These are phyloP conservation scores for Globisporangium lucens DNA, from an alignment of 352 stramenopile genomes.

Conservation along the genomic window DNA sequence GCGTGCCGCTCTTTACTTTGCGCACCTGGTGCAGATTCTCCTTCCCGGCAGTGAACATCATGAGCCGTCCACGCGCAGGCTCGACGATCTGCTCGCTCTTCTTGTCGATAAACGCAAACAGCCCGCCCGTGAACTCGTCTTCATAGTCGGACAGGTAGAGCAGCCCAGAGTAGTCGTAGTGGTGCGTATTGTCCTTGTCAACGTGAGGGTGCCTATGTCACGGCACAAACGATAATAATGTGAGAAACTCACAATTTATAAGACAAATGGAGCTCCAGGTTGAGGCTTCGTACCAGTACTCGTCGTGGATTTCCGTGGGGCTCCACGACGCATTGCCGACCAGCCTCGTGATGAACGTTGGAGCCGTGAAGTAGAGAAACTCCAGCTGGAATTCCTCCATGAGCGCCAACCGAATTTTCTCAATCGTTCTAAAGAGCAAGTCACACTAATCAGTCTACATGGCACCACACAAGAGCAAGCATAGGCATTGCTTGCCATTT, in stretches of 20 bases:
- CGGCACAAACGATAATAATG: no score
- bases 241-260: neutral
- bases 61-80: conserved; percentile 68
- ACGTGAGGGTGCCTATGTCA: conserved; percentile 77
- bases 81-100: conserved; percentile 67
- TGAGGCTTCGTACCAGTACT: conserved; percentile 74
- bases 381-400: conserved; percentile 80
- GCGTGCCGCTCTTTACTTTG: conserved; percentile 66
- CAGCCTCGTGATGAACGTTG: conserved; percentile 91
- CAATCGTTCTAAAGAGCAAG: conserved; percentile 38
- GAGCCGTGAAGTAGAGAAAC: conserved; percentile 89
- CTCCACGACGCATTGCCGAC: conserved; percentile 83
- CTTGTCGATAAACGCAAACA: conserved; percentile 89
- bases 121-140: conserved; percentile 85
- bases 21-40: conserved; percentile 89
- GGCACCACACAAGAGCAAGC: neutral
- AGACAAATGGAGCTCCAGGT: neutral
- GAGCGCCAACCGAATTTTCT: conserved; percentile 72
- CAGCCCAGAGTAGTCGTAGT: conserved; percentile 92
- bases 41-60: conserved; percentile 89
- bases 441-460: neutral
- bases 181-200: conserved; percentile 92
- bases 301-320: conserved; percentile 83
- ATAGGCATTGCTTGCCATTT: neutral
- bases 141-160: conserved; percentile 84